Percentiles rank a stretch among this genome's conserved stretches.
Conservation (phyloP, 371 early-diverging fungal genomes). For the Conidiobolus incongruus region DNA sequence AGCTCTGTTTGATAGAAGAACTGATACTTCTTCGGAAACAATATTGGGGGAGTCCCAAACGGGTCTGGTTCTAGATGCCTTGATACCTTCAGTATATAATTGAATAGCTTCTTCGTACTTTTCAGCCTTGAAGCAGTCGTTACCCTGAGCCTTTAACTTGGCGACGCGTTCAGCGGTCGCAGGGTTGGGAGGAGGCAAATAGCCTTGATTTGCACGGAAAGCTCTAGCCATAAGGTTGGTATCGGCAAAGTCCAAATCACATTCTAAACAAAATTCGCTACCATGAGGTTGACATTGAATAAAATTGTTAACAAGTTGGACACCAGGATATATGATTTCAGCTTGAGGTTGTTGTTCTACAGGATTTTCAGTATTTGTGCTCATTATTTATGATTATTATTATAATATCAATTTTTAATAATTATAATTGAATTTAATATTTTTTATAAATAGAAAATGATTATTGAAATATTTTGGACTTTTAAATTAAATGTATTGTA, state of each 20-base stretch:
- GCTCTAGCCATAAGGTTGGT: conserved; percentile 2
- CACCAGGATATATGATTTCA: no score
- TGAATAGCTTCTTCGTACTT: conserved; percentile 42
- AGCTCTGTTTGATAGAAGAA: conserved; percentile 43
- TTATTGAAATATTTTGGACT: no score
- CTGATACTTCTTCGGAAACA: conserved; percentile 40
- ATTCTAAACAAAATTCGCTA: conserved; percentile 1
- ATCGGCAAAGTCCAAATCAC: conserved; percentile 1
- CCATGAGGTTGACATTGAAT: neutral
- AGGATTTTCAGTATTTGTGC: no score
- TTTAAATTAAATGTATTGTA: no score
- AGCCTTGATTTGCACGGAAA: conserved; percentile 15
- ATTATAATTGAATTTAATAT: no score
- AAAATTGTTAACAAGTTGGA: neutral
- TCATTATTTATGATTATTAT: no score
- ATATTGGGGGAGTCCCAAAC: conserved; percentile 49
- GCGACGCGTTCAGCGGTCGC: conserved; percentile 33
- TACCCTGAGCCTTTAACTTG: conserved; percentile 47
- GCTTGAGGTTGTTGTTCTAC: no score
- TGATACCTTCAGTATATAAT: conserved; percentile 47
- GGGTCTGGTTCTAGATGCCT: conserved; percentile 39
- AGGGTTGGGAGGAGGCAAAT: conserved; percentile 49
- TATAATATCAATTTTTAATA: no score
- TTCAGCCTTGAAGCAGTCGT: conserved; percentile 35
- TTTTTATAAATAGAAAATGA: no score